Evolutionary conservation across 2,329 filamentous ascomycete genomes (phyloP).

Genomic region (Orbilia brochopaga): DNA sequence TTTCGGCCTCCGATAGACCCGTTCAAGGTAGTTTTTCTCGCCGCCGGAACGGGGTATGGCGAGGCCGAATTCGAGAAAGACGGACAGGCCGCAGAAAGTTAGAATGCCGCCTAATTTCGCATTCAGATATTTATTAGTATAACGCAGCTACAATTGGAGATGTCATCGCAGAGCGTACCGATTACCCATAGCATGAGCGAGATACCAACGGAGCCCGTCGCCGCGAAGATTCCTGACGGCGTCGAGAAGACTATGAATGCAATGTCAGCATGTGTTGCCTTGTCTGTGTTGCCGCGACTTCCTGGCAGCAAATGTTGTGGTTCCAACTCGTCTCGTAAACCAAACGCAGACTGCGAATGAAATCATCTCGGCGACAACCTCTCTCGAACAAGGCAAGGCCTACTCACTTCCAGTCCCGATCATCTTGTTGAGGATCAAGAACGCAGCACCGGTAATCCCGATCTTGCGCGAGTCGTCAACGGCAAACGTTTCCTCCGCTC

Average conservation of each 20-base stretch:
- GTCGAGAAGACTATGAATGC: constrained; percentile 62
- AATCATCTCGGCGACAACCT: background rate
- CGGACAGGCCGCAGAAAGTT: constrained; percentile 66
- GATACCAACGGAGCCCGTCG: constrained; percentile 65
- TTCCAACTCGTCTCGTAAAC: too few species aligned
- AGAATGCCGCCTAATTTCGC: constrained; percentile 60
- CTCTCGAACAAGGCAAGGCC: background rate
- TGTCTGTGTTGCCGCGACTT: background rate
- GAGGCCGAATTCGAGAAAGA: constrained; percentile 69
- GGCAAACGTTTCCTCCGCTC: constrained; percentile 56
- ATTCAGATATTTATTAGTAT: background rate
- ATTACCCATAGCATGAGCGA: constrained; percentile 65
- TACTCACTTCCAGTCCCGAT: constrained; percentile 66
- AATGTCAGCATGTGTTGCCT: constrained; percentile 4
- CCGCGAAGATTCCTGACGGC: constrained; percentile 65
- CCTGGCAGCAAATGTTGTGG: constrained; percentile 1
- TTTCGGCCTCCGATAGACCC: constrained; percentile 66
- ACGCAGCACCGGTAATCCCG: constrained; percentile 64
- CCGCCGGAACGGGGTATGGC: constrained; percentile 69
- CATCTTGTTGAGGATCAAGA: constrained; percentile 67
- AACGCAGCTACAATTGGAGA: background rate
- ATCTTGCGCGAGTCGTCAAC: constrained; percentile 62
- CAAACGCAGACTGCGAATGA: too few species aligned
- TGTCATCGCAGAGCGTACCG: constrained; percentile 56
- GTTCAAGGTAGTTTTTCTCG: constrained; percentile 71